Conservation (phyloP, 2,329 filamentous ascomycete species). For the Colletotrichum filicis region DNA sequence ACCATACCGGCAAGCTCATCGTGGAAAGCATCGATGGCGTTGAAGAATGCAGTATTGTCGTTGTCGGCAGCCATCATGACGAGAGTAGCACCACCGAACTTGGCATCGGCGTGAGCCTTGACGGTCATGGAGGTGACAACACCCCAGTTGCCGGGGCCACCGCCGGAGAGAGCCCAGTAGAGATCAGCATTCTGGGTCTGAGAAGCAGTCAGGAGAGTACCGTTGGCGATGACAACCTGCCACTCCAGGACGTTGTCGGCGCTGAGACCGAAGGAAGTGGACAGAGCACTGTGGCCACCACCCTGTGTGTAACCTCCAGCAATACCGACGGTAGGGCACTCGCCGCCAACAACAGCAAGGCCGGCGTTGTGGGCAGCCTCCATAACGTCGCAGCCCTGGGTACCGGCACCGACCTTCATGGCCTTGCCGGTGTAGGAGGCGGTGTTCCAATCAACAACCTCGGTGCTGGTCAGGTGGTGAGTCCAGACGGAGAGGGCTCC, state of each 20-base stretch:
- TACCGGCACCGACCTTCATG: slow-evolving; percentile 61
- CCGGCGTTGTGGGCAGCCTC: slow-evolving; percentile 21
- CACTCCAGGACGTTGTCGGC: slow-evolving; percentile 66
- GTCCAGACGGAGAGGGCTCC: slow-evolving; percentile 61
- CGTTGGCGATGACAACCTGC: slow-evolving; percentile 59
- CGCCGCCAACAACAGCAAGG: slow-evolving; percentile 52
- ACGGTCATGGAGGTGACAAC: slow-evolving; percentile 53
- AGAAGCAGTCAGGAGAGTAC: slow-evolving; percentile 55
- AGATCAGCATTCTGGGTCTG: slow-evolving; percentile 54
- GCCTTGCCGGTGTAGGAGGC: slow-evolving; percentile 39
- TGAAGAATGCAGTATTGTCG: slow-evolving; percentile 45
- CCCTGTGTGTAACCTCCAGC: slow-evolving; percentile 71
- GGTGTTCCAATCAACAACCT: slow-evolving; percentile 40
- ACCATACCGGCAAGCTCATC: slow-evolving; percentile 55
- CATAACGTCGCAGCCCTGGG: slow-evolving; percentile 57
- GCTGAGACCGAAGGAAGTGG: slow-evolving; percentile 63
- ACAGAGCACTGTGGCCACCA: slow-evolving; percentile 67
- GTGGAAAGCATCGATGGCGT: slow-evolving; percentile 44
- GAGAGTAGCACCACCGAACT: slow-evolving; percentile 45
- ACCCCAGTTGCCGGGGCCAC: slow-evolving; percentile 53
- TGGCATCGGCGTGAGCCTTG: slow-evolving; percentile 46
- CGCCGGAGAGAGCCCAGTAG: slow-evolving; percentile 62
- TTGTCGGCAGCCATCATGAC: slow-evolving; percentile 43
- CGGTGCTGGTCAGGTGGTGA: slow-evolving; percentile 54
- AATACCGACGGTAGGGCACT: slow-evolving; percentile 63